Evolutionary conservation across 176 grass and related monocot species (phyloP).

Genomic region (Carex kokanica): DNA sequence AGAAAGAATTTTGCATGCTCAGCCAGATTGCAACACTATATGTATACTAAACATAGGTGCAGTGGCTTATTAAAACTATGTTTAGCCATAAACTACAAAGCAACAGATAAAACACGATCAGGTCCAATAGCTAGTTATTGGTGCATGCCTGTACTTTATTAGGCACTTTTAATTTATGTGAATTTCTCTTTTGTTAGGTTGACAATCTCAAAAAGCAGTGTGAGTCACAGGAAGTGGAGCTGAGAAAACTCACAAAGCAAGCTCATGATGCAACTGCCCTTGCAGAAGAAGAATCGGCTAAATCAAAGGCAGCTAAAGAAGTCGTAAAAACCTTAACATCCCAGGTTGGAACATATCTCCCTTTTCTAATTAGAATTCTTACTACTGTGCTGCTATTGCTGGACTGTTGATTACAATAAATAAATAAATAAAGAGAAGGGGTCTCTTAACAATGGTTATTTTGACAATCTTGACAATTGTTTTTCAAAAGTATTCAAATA

Average conservation of each 20-base stretch:
- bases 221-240: conserved; percentile 71
- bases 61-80: not conserved
- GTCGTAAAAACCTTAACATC: conserved; percentile 90
- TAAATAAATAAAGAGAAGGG: not conserved
- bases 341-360: conserved; percentile 44
- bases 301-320: conserved; percentile 98
- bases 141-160: not conserved
- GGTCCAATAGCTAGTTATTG: not conserved
- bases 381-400: not conserved
- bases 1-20: not conserved
- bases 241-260: conserved; percentile 86
- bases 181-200: conserved; percentile 48
- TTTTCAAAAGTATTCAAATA: no score
- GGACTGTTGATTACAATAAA: not conserved
- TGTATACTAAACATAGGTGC: not conserved
- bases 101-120: not conserved
- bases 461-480: no score
- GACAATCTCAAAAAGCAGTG: conserved; percentile 68
- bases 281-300: conserved; percentile 84
- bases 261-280: conserved; percentile 67
- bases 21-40: not conserved
- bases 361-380: conserved; percentile 12
- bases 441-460: no score
- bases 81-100: not conserved
- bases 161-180: not conserved